Conservation (phyloP, 2,329 filamentous ascomycete genomes). For the Drechslerella stenobrocha region DNA sequence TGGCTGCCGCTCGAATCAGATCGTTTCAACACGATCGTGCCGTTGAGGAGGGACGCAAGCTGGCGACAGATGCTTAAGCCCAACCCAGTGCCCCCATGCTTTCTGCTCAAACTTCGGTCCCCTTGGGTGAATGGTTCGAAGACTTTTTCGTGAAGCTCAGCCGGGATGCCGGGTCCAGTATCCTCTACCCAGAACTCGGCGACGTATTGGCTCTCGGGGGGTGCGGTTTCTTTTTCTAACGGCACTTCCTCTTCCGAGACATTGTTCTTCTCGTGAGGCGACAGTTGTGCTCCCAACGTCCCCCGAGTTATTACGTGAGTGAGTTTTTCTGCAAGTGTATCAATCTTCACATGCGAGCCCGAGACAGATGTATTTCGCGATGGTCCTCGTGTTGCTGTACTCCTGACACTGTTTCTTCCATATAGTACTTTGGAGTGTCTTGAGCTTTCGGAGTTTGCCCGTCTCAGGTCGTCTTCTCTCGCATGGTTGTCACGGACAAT, state of each 20-base stretch:
- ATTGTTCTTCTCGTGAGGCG: conserved; percentile 17
- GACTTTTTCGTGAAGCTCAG: conserved; percentile 75
- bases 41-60: conserved; percentile 79
- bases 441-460: conserved; percentile 41
- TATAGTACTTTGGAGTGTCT: conserved; percentile 28
- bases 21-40: conserved; percentile 72
- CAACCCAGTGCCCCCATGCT: conserved; percentile 84
- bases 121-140: conserved; percentile 95
- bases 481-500: conserved; percentile 24
- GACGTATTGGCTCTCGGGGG: conserved; percentile 59
- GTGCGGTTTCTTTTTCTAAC: conserved; percentile 18
- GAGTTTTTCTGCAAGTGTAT: conserved; percentile 33
- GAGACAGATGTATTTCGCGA: conserved; percentile 31
- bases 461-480: conserved; percentile 24
- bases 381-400: conserved; percentile 20
- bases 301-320: conserved; percentile 21
- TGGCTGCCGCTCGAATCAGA: conserved; percentile 55
- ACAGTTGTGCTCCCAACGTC: conserved; percentile 4
- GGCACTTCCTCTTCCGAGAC: conserved; percentile 26
- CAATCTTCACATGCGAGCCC: conserved; percentile 11
- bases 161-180: conserved; percentile 81
- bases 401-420: conserved; percentile 24
- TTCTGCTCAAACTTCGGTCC: conserved; percentile 85
- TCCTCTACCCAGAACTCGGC: conserved; percentile 91
- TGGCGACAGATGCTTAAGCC: conserved; percentile 89